Evolutionary conservation across 345 rosid species (phyloP).

Genomic region (Corchorus olitorius): DNA sequence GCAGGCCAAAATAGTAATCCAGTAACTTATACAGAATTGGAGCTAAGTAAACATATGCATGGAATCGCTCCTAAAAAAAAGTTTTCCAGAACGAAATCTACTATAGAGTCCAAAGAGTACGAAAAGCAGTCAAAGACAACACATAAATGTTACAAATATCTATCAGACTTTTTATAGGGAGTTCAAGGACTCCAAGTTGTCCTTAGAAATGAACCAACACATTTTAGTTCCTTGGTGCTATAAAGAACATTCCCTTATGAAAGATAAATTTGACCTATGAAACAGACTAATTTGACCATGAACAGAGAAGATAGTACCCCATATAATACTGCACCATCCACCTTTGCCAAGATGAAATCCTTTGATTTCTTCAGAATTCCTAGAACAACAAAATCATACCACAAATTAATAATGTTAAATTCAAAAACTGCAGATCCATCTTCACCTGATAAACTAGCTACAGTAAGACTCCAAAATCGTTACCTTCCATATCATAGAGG

Average conservation of each 20-base stretch:
- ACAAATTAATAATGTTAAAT: neutral
- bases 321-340: slow-evolving; percentile 40
- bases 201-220: neutral
- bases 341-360: slow-evolving; percentile 51
- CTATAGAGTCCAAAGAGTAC: neutral
- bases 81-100: neutral
- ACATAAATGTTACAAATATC: neutral
- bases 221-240: neutral
- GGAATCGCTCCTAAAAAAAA: neutral
- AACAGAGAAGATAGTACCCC: slow-evolving; percentile 43
- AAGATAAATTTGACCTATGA: neutral
- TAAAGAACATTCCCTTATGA: neutral
- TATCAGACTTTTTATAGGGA: neutral
- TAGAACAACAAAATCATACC: slow-evolving; percentile 28
- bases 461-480: neutral
- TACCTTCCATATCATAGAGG: slow-evolving; percentile 84
- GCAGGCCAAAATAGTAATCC: neutral
- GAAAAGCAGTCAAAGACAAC: neutral
- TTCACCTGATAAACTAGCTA: neutral
- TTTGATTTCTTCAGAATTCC: slow-evolving; percentile 85
- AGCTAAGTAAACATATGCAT: neutral
- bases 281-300: neutral
- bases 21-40: neutral
- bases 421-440: neutral
- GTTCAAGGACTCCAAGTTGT: slow-evolving; percentile 4